phyloP scores from a whole-genome alignment of 2,329 filamentous ascomycete genomes.

The Colletotrichum scovillei region DNA sequence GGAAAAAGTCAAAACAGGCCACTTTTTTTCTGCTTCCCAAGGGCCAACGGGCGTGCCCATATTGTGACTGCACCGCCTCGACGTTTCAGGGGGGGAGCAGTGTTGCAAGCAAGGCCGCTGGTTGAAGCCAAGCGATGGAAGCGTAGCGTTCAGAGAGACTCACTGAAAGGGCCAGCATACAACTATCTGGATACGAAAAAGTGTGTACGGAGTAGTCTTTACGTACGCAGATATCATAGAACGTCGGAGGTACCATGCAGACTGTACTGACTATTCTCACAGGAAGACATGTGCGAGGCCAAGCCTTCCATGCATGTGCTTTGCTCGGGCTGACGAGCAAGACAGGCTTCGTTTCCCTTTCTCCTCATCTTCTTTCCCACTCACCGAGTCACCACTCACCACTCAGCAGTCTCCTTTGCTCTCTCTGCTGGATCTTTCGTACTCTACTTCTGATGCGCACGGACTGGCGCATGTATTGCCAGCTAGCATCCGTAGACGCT shows the following conservation, averaged over 20 bases:
- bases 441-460: constrained; percentile 6
- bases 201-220: neutral
- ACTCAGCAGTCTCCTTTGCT: neutral
- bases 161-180: neutral
- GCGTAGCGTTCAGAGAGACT: neutral
- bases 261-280: too few species aligned
- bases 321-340: neutral
- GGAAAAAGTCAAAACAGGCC: constrained; percentile 25
- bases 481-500: neutral
- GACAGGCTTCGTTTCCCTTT: neutral
- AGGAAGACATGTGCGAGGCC: neutral
- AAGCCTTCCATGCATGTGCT: neutral
- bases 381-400: neutral
- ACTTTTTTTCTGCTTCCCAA: constrained; percentile 1
- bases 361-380: neutral
- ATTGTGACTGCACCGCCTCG: constrained; percentile 12
- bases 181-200: neutral
- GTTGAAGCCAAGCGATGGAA: constrained; percentile 11
- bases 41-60: constrained; percentile 10
- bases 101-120: constrained; percentile 25
- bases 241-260: neutral
- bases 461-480: neutral
- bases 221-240: neutral
- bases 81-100: constrained; percentile 32
- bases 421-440: neutral